Conservation (phyloP, 768 basidiomycete genomes). For the Kwoniella pini region DNA sequence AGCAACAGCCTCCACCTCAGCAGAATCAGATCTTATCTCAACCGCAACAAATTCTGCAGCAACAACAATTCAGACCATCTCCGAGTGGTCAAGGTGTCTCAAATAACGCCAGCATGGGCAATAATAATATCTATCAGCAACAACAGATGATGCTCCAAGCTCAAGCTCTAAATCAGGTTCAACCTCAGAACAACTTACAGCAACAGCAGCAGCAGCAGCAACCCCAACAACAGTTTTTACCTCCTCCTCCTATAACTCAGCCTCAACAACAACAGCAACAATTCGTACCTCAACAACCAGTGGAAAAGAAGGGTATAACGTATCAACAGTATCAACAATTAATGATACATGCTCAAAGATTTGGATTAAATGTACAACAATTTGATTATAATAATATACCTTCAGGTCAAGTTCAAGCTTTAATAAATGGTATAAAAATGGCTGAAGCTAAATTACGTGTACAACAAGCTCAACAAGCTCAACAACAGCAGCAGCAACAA, state of each 20-base stretch:
- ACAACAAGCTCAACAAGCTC: background rate
- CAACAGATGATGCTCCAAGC: conserved; percentile 13
- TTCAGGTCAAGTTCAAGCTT: conserved; percentile 3
- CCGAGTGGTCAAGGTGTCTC: conserved; percentile 6
- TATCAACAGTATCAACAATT: conserved; percentile 16
- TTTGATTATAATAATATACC: conserved; percentile 17
- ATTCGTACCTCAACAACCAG: background rate
- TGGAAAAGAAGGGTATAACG: conserved; percentile 12
- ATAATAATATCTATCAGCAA: conserved; percentile 10
- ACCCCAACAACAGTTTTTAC: conserved; percentile 1
- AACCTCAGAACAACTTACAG: conserved; percentile 14
- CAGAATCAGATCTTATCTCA: conserved; percentile 5
- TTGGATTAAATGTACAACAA: conserved; percentile 10
- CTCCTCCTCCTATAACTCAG: no score
- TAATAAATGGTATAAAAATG: conserved; percentile 7
- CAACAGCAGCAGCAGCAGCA: conserved; percentile 21
- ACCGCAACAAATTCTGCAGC: conserved; percentile 10
- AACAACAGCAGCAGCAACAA: background rate
- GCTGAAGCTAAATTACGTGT: conserved; percentile 6
- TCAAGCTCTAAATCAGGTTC: conserved; percentile 15
- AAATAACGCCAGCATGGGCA: conserved; percentile 11
- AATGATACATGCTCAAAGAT: conserved; percentile 14
- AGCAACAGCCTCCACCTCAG: conserved; percentile 10
- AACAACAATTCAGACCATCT: conserved; percentile 15
- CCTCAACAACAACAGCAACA: conserved; percentile 10